phyloP scores from a whole-genome alignment of 768 basidiomycete genomes.

The Udeniomyces megalosporus region DNA sequence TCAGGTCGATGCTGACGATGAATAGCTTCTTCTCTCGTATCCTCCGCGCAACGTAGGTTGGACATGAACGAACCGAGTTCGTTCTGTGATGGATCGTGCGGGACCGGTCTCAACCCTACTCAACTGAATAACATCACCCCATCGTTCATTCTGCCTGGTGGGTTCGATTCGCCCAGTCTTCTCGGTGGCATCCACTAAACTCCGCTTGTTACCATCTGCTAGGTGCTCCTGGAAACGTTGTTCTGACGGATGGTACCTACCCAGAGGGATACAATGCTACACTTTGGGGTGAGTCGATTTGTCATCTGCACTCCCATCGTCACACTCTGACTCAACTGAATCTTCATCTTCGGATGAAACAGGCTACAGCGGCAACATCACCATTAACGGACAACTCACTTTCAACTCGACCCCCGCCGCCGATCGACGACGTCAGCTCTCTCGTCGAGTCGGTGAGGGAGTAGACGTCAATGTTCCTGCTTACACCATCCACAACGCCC shows the following conservation, averaged over 20 bases:
- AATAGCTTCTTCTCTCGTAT: too few relatives aligned
- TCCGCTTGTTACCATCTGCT: too few relatives aligned
- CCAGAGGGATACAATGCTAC: slow-evolving; percentile 58
- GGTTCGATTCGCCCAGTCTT: too few relatives aligned
- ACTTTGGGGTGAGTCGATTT: slow-evolving; percentile 44
- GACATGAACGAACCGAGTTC: slow-evolving; percentile 61
- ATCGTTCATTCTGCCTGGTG: slow-evolving; percentile 42
- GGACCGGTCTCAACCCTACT: background rate
- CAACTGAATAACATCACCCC: slow-evolving; percentile 41
- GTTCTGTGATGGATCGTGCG: slow-evolving; percentile 50
- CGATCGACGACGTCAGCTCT: background rate
- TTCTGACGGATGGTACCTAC: slow-evolving; percentile 35
- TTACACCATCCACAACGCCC: slow-evolving; percentile 30
- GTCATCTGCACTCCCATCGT: too few relatives aligned
- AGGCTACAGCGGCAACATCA: slow-evolving; percentile 61
- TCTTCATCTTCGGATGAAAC: too few relatives aligned
- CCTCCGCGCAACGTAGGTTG: too few relatives aligned
- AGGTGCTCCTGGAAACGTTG: slow-evolving; percentile 37
- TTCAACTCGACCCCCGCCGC: background rate
- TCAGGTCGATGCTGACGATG: too few relatives aligned
- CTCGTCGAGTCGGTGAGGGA: slow-evolving; percentile 18
- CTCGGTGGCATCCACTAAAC: too few relatives aligned
- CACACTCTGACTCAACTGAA: too few relatives aligned
- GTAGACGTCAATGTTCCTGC: slow-evolving; percentile 44
- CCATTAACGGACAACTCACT: slow-evolving; percentile 32